Conservation (phyloP, 352 stramenopile species). For the Aphanomyces invadans region DNA sequence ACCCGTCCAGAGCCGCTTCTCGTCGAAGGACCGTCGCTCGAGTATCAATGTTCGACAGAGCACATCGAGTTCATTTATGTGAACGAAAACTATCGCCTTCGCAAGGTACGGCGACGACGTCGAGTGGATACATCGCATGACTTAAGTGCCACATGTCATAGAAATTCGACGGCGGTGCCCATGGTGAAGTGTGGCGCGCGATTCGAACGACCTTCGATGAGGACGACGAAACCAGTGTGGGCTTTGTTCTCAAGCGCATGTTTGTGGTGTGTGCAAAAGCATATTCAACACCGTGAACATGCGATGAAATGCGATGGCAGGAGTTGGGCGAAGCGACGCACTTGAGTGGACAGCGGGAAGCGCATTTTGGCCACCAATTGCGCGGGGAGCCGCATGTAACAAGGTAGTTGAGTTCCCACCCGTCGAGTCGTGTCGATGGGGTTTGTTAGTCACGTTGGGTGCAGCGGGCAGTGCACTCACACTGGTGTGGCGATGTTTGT, state of each 20-base stretch:
- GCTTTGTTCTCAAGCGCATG: constrained; percentile 84
- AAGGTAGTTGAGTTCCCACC: constrained; percentile 24
- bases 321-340: constrained; percentile 53
- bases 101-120: constrained; percentile 26
- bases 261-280: constrained; percentile 41
- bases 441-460: too few relatives aligned
- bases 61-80: constrained; percentile 56
- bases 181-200: constrained; percentile 78
- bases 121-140: background rate
- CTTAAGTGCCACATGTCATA: constrained; percentile 21
- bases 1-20: constrained; percentile 7
- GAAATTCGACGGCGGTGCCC: constrained; percentile 76
- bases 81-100: constrained; percentile 64
- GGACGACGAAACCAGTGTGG: constrained; percentile 18
- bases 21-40: constrained; percentile 46
- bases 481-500: background rate
- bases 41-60: constrained; percentile 43
- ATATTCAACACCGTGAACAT: background rate
- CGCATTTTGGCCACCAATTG: constrained; percentile 64
- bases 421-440: too few relatives aligned
- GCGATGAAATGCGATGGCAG: constrained; percentile 19
- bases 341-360: constrained; percentile 72
- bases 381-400: constrained; percentile 50
- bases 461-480: too few relatives aligned
- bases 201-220: constrained; percentile 10